Evolutionary conservation across 768 basidiomycete species (phyloP).

Genomic region (Lyophyllum semitale): DNA sequence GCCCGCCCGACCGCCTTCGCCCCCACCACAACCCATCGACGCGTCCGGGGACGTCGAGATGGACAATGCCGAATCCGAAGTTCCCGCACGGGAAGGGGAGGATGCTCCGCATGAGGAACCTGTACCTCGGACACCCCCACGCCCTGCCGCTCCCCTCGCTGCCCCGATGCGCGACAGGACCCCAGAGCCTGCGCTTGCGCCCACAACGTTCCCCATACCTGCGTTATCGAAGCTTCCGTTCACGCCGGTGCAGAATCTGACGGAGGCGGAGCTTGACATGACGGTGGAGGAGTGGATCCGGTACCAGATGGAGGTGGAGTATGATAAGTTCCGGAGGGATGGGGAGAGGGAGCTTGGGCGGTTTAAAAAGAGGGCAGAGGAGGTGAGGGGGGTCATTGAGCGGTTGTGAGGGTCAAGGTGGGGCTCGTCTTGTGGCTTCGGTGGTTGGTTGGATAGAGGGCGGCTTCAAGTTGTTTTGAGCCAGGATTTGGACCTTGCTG

Average conservation of each 20-base stretch:
- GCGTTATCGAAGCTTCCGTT: slow-evolving; percentile 49
- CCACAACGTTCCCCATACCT: slow-evolving; percentile 26
- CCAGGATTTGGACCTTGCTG: background rate
- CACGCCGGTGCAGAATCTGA: slow-evolving; percentile 44
- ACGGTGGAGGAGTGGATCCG: slow-evolving; percentile 85
- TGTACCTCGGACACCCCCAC: slow-evolving; percentile 12
- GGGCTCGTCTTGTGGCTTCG: background rate
- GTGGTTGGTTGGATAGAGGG: too few species aligned
- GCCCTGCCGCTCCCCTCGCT: slow-evolving; percentile 6
- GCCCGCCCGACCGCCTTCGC: slow-evolving; percentile 1
- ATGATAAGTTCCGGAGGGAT: slow-evolving; percentile 52
- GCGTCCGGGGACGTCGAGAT: slow-evolving; percentile 30
- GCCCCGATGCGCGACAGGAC: slow-evolving; percentile 10
- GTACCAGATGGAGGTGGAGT: slow-evolving; percentile 71
- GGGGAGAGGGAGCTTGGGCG: slow-evolving; percentile 44
- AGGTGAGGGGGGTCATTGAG: slow-evolving; percentile 40
- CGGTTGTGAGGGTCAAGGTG: slow-evolving; percentile 26
- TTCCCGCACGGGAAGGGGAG: background rate
- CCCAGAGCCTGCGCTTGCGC: background rate
- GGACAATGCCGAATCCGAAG: slow-evolving; percentile 20
- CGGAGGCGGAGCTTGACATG: slow-evolving; percentile 72
- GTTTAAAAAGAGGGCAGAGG: slow-evolving; percentile 43
- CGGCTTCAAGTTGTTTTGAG: too few species aligned
- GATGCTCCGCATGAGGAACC: background rate
- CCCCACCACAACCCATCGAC: background rate